A percentile compares a stretch with the other conserved stretches of the same genome.
Conservation (phyloP, 768 basidiomycete genomes). For the Termitomyces sp. region DNA sequence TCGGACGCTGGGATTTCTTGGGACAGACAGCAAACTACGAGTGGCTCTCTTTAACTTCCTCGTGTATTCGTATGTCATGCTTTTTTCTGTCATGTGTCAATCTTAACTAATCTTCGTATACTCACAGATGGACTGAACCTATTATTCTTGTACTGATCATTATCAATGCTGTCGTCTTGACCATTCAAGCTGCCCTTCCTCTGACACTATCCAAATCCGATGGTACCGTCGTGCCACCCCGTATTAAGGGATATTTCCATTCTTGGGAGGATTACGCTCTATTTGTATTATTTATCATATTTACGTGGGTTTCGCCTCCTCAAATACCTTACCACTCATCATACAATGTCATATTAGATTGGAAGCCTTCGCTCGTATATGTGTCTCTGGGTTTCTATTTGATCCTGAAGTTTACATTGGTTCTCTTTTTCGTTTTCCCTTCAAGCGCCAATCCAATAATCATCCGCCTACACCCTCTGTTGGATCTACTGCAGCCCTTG, state of each 20-base stretch:
- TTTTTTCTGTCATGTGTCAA: slow-evolving; percentile 1
- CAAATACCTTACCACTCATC: not conserved
- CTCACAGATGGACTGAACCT: slow-evolving; percentile 78
- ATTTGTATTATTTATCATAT: slow-evolving; percentile 79
- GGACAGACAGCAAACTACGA: slow-evolving; percentile 61
- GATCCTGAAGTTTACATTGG: slow-evolving; percentile 70
- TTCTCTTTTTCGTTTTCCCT: slow-evolving; percentile 37
- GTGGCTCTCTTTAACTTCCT: slow-evolving; percentile 62
- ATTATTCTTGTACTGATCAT: slow-evolving; percentile 79
- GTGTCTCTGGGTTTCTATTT: slow-evolving; percentile 83
- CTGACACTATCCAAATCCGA: slow-evolving; percentile 46
- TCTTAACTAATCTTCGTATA: not conserved
- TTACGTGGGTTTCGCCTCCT: slow-evolving; percentile 58
- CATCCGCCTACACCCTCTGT: slow-evolving; percentile 22
- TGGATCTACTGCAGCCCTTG: slow-evolving; percentile 20
- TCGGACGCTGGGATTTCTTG: slow-evolving; percentile 71
- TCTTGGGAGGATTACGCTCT: slow-evolving; percentile 85
- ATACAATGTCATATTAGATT: slow-evolving; percentile 39
- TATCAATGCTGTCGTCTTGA: slow-evolving; percentile 74
- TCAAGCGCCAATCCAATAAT: slow-evolving; percentile 24
- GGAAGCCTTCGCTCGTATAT: slow-evolving; percentile 84
- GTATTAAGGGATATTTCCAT: slow-evolving; percentile 71
- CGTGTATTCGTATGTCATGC: slow-evolving; percentile 56
- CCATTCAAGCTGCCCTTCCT: slow-evolving; percentile 69
- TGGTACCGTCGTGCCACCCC: slow-evolving; percentile 33